Evolutionary conservation across 2,329 filamentous ascomycete species (phyloP).

Genomic region (Blastomyces silverae): DNA sequence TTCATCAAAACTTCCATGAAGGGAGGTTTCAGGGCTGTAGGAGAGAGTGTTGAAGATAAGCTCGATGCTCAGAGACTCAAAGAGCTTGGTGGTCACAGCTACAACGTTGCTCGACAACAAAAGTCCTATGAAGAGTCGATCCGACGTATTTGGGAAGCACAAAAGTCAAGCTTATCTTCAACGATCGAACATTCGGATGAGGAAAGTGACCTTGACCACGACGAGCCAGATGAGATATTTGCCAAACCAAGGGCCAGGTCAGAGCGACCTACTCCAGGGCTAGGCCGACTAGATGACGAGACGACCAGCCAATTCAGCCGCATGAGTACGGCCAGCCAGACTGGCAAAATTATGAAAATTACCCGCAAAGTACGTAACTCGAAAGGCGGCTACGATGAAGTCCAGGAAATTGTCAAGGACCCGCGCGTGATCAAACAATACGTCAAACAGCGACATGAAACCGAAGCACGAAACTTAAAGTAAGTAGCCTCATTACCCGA

Average conservation of each 20-base stretch:
- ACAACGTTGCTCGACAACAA: conserved; percentile 94
- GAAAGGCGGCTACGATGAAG: conserved; percentile 56
- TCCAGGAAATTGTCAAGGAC: conserved; percentile 62
- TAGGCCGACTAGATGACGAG: conserved; percentile 59
- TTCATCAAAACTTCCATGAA: conserved; percentile 99
- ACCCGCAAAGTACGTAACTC: conserved; percentile 59
- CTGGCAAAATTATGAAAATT: conserved; percentile 66
- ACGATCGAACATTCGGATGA: conserved; percentile 66
- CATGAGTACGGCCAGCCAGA: conserved; percentile 61
- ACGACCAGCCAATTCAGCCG: conserved; percentile 71
- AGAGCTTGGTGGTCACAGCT: conserved; percentile 77
- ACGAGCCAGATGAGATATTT: conserved; percentile 45
- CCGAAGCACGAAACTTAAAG: conserved; percentile 66
- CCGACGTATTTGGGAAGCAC: conserved; percentile 82
- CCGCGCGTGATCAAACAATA: conserved; percentile 85
- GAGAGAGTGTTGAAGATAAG: conserved; percentile 80
- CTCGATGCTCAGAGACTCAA: conserved; percentile 68
- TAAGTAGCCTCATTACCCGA: conserved; percentile 39
- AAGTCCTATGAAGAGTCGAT: conserved; percentile 88
- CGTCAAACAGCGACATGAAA: conserved; percentile 65
- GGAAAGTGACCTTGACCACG: conserved; percentile 56
- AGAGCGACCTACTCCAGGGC: conserved; percentile 51
- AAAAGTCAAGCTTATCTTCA: conserved; percentile 71
- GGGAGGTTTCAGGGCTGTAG: conserved; percentile 85
- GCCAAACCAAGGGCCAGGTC: conserved; percentile 58